A percentile compares a stretch with the other conserved stretches of the same genome.
Conservation (phyloP, 371 early-diverging fungal species). For the Amoeboradix gromovi region DNA sequence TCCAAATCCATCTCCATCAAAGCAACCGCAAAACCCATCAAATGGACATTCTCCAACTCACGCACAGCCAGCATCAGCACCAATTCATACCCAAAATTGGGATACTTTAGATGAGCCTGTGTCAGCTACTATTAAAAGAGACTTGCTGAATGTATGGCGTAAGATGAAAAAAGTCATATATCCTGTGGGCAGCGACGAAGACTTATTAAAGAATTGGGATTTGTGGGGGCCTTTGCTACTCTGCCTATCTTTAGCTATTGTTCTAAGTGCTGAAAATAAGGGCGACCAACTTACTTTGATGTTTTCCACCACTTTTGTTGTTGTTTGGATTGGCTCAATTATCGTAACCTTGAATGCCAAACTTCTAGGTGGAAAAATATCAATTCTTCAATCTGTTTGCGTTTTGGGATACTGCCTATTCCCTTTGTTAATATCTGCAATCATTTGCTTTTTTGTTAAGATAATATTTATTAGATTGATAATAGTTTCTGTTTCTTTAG, state of each 20-base stretch:
- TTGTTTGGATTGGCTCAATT: constrained; percentile 67
- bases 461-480: constrained; percentile 33
- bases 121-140: constrained; percentile 44
- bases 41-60: no score
- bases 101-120: constrained; percentile 83
- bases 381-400: constrained; percentile 77
- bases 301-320: constrained; percentile 61
- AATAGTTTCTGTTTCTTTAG: constrained; percentile 33
- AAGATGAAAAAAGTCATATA: constrained; percentile 40
- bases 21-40: no score
- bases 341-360: constrained; percentile 71
- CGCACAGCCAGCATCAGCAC: no score
- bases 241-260: constrained; percentile 52
- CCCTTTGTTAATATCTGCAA: constrained; percentile 46
- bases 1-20: no score
- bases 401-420: constrained; percentile 81
- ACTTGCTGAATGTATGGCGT: constrained; percentile 32
- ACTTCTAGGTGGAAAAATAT: constrained; percentile 58
- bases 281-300: constrained; percentile 41
- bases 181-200: constrained; percentile 25
- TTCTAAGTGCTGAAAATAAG: constrained; percentile 15
- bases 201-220: constrained; percentile 58
- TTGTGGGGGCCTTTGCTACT: constrained; percentile 78
- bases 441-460: constrained; percentile 31
- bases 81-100: no score